A percentile compares a stretch with the other conserved stretches of the same genome.
Evolutionary conservation across 108 stramenopile genomes (phyloP).

Genomic region (Chaetoceros muelleri): DNA sequence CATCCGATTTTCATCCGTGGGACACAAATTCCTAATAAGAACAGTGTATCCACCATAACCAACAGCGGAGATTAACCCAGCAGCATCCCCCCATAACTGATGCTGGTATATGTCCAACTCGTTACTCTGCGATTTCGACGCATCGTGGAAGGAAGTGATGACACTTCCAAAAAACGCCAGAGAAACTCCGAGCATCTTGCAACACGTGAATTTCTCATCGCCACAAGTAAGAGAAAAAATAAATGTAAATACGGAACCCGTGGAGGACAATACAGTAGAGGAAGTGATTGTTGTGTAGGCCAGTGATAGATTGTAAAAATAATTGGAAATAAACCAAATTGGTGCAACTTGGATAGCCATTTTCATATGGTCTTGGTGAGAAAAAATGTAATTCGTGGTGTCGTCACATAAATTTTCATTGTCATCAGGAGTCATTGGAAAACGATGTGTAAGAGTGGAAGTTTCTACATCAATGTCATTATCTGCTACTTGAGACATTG

Average conservation of each 20-base stretch:
- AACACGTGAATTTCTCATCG: slow-evolving; percentile 45
- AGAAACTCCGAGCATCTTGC: slow-evolving; percentile 52
- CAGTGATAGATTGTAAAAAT: slow-evolving; percentile 75
- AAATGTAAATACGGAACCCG: slow-evolving; percentile 91
- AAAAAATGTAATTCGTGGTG: slow-evolving; percentile 10
- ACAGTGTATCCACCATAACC: slow-evolving; percentile 81
- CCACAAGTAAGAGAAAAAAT: slow-evolving; percentile 54
- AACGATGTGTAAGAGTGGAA: slow-evolving; percentile 1
- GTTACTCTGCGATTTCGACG: slow-evolving; percentile 4
- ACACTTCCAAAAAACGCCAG: slow-evolving; percentile 59
- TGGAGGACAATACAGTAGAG: slow-evolving; percentile 83
- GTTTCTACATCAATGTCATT: neutral
- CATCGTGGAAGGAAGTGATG: slow-evolving; percentile 50
- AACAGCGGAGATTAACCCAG: slow-evolving; percentile 63
- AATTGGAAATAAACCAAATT: slow-evolving; percentile 90
- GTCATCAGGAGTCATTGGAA: neutral
- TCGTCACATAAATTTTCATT: neutral
- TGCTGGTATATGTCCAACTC: neutral
- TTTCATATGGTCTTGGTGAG: slow-evolving; percentile 34
- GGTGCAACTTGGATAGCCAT: slow-evolving; percentile 59
- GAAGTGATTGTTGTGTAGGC: slow-evolving; percentile 81
- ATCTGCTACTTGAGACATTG: slow-evolving; percentile 18
- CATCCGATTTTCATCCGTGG: slow-evolving; percentile 60
- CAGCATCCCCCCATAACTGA: slow-evolving; percentile 48
- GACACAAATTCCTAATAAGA: slow-evolving; percentile 58